Percentiles rank a stretch among this genome's conserved stretches.
Conservation (phyloP, 2,329 filamentous ascomycete species). For the Diaporthe caulivora region DNA sequence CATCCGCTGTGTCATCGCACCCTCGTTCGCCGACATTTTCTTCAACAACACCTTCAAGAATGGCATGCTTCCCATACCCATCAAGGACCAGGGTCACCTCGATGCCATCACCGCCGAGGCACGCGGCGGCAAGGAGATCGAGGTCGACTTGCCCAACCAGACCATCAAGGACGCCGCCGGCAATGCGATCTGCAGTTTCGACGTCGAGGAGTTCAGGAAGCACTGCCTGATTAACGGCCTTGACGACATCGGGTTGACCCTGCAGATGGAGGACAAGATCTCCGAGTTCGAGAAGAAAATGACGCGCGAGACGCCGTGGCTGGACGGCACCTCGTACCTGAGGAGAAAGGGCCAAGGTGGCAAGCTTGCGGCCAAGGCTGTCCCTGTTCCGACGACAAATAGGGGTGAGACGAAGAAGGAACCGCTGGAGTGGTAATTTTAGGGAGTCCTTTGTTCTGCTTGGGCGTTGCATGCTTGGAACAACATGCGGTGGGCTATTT, state of each 20-base stretch:
- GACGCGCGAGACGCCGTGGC: conserved; percentile 85
- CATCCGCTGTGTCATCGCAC: conserved; percentile 93
- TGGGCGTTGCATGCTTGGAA: conserved; percentile 31
- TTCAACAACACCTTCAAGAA: conserved; percentile 99
- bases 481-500: conserved; percentile 10
- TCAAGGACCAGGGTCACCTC: conserved; percentile 76
- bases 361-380: conserved; percentile 68
- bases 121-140: conserved; percentile 82
- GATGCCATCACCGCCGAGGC: conserved; percentile 82
- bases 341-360: conserved; percentile 68
- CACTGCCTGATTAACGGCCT: conserved; percentile 94
- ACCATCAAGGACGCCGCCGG: conserved; percentile 82
- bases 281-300: conserved; percentile 83
- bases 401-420: conserved; percentile 85
- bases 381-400: conserved; percentile 88
- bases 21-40: conserved; percentile 91
- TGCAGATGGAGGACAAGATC: conserved; percentile 93
- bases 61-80: conserved; percentile 91
- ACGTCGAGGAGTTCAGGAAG: conserved; percentile 93
- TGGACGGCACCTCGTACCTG: conserved; percentile 89
- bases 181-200: conserved; percentile 80
- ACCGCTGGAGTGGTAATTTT: conserved; percentile 84
- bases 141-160: conserved; percentile 90
- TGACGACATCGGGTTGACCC: conserved; percentile 94
- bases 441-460: conserved; percentile 34